phyloP scores from a whole-genome alignment of 2,329 filamentous ascomycete genomes.

The Claviceps digitariae region DNA sequence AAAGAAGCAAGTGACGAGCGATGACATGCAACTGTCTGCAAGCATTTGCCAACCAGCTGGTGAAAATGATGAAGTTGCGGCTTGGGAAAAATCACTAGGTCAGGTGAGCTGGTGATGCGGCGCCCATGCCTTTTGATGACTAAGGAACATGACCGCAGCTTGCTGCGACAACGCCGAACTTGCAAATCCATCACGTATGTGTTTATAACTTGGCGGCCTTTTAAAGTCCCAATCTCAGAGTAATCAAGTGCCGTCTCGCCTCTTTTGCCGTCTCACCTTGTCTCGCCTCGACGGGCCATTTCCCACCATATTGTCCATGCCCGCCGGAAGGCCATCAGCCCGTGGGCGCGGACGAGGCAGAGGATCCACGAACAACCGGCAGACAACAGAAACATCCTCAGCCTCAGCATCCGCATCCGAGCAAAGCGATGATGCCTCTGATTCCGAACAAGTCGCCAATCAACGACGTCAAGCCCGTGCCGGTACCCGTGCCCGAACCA shows the following conservation, averaged over 20 bases:
- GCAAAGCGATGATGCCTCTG: constrained; percentile 24
- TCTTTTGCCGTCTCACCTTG: not conserved
- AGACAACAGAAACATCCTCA: constrained; percentile 10
- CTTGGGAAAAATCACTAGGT: not conserved
- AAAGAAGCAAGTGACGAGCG: not conserved
- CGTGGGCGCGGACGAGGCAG: constrained; percentile 20
- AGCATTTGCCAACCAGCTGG: not conserved
- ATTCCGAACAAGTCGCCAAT: constrained; percentile 11
- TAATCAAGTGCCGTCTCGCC: too few species aligned
- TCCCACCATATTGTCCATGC: constrained; percentile 19
- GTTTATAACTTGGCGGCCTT: not conserved
- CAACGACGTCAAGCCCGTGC: constrained; percentile 5
- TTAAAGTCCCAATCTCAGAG: not conserved
- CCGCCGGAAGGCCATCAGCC: constrained; percentile 26
- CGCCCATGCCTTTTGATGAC: constrained; percentile 1
- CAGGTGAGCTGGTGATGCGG: not conserved
- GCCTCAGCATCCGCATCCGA: constrained; percentile 14
- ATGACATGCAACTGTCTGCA: not conserved
- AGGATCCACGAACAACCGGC: constrained; percentile 13
- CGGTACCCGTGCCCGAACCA: not conserved
- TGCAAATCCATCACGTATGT: not conserved
- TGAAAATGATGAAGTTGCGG: not conserved
- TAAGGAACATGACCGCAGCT: not conserved
- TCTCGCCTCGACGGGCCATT: not conserved
- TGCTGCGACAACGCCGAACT: not conserved